Evolutionary conservation across 129 eudicot species (phyloP).

Genomic region (Flaveria brownii): DNA sequence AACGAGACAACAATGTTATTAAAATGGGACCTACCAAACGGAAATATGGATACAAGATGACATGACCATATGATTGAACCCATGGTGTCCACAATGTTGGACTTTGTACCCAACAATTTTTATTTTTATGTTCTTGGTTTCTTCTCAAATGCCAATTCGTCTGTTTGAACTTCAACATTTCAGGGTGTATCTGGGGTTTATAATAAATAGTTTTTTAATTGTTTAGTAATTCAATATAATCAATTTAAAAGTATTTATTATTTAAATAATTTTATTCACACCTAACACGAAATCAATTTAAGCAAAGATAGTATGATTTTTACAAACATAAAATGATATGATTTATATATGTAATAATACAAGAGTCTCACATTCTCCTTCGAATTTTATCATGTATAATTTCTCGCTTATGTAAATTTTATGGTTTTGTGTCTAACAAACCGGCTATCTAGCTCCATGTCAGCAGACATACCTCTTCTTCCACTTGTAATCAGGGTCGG

Average conservation of each 20-base stretch:
- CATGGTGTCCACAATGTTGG: slow-evolving; percentile 16
- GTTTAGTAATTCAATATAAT: not conserved
- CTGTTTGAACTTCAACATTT: not conserved
- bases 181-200: not conserved
- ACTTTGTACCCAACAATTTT: slow-evolving; percentile 4
- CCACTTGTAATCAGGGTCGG: too few relatives aligned
- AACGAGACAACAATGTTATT: not conserved
- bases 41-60: not conserved
- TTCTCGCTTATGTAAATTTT: too few relatives aligned
- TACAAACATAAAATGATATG: too few relatives aligned
- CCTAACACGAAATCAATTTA: not conserved
- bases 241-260: not conserved
- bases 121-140: not conserved
- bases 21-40: not conserved
- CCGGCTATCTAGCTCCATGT: too few relatives aligned
- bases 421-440: too few relatives aligned
- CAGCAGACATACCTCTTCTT: too few relatives aligned
- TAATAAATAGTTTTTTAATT: not conserved
- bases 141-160: not conserved
- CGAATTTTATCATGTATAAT: too few relatives aligned
- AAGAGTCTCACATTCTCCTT: too few relatives aligned
- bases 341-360: too few relatives aligned
- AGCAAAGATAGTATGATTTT: too few relatives aligned
- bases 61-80: not conserved
- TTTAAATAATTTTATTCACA: not conserved